Base-by-base conservation (phyloP, 108 stramenopile species). In the Skeletonema grethae region DNA sequence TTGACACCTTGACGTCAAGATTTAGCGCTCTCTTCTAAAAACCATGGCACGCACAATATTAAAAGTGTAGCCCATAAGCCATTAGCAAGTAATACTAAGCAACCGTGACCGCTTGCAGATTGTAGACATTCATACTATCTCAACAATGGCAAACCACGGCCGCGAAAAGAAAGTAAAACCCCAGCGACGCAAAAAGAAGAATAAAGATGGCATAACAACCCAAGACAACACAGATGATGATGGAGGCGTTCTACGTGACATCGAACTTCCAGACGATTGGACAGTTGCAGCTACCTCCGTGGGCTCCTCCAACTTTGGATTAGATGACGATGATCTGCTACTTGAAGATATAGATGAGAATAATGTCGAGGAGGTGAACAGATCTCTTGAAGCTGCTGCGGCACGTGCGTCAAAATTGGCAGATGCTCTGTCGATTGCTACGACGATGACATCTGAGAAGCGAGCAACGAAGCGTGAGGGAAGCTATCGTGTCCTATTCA, bases 381-480 rank as follows among this genome's bases (percentile, higher is more conserved):
- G 61, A 53, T 41, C 50, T 32, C 16, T 53, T 30, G 34, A 16
- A 16, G 61, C 70, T n/a, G 57, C 74, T 28, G 28, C 63, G 10
- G 45, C 36, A 39, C 67, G 75, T 32, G 57, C 38, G 22, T 31
- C 67, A 13, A 79, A 71, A 36, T 56, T 80, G 13, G 8, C 53
- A n/a, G 75, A 80, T 9, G 62, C 55, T 2, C 56, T 80, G 12
- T 76, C 74, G 9, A 18, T 80, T n/a, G 69, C 79, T 4, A 63
- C 79, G 34, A 71, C 79, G 7, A 16, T 83, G 35, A 24, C 85
- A 0, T 56, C 72, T 15, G 89, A 90, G 73, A 93, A 88, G 36
- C 83, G 89, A 73, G 64, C 87, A 3, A 72, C 86, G 10, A 82
- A 79, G 38, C 84, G 90, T 30, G 91, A 95, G 77, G 64, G 73